Evolutionary conservation across 441 rosid genomes (phyloP).

Genomic region (Adansonia madagascariensis): DNA sequence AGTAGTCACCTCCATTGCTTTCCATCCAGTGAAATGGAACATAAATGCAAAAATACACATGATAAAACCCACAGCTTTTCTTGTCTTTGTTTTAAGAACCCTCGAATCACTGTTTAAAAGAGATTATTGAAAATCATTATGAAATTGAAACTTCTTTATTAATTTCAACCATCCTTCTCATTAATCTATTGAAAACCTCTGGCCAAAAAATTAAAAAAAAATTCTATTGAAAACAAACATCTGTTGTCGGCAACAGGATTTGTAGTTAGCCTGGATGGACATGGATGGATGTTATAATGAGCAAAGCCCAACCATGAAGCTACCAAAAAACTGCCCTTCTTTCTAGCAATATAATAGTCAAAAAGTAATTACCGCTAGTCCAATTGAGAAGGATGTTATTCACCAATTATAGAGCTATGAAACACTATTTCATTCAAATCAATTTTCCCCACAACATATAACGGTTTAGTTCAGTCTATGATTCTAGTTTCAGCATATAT

Average conservation of each 20-base stretch:
- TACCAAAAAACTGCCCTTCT: background rate
- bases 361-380: background rate
- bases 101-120: no score
- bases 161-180: background rate
- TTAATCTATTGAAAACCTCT: no score
- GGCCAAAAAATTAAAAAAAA: no score
- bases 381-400: background rate
- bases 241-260: background rate
- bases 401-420: background rate
- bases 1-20: background rate
- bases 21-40: background rate
- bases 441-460: no score
- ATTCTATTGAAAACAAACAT: no score
- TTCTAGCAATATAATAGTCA: no score
- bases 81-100: no score
- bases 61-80: no score
- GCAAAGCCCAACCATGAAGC: background rate
- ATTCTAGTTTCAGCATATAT: no score
- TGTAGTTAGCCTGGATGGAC: background rate
- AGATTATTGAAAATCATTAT: background rate
- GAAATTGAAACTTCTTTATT: background rate
- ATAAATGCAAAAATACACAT: no score
- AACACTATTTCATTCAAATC: no score
- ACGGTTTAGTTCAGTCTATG: no score
- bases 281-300: background rate